Evolutionary conservation across 2,329 filamentous ascomycete species (phyloP).

Genomic region (Aquanectria penicillioides): DNA sequence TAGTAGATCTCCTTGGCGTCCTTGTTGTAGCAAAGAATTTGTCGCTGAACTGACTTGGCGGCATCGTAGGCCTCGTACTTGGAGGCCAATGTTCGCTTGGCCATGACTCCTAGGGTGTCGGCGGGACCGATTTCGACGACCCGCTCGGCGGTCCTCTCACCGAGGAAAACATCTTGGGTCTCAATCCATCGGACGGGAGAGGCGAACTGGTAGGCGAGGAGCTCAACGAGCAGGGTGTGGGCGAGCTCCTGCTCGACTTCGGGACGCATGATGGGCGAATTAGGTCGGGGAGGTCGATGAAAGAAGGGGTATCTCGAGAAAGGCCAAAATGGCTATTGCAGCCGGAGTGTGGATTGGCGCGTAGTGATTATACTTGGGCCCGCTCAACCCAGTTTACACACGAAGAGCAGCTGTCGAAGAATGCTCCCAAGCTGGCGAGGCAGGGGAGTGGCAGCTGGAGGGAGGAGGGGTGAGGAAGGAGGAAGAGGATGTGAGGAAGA

Average conservation of each 20-base stretch:
- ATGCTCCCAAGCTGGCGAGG: slow-evolving; percentile 38
- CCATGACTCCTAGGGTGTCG: slow-evolving; percentile 97
- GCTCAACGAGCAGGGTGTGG: slow-evolving; percentile 97
- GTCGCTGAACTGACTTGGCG: slow-evolving; percentile 92
- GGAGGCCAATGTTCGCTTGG: slow-evolving; percentile 91
- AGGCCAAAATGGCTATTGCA: slow-evolving; percentile 40
- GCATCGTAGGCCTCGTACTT: slow-evolving; percentile 99
- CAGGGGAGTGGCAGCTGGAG: slow-evolving; percentile 38
- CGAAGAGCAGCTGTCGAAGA: slow-evolving; percentile 37
- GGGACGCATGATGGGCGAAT: slow-evolving; percentile 80
- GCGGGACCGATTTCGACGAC: slow-evolving; percentile 98
- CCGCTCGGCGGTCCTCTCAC: slow-evolving; percentile 93
- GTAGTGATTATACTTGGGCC: slow-evolving; percentile 38
- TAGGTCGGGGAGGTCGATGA: slow-evolving; percentile 38
- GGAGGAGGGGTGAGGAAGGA: slow-evolving; percentile 27
- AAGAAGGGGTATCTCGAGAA: slow-evolving; percentile 44
- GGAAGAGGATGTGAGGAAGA: slow-evolving; percentile 24
- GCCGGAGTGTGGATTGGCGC: slow-evolving; percentile 36
- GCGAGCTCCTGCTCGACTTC: slow-evolving; percentile 99
- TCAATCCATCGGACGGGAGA: slow-evolving; percentile 99
- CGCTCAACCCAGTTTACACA: slow-evolving; percentile 38
- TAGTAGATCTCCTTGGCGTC: slow-evolving; percentile 99
- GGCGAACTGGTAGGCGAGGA: slow-evolving; percentile 98
- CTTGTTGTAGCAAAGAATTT: slow-evolving; percentile 99
- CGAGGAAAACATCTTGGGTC: slow-evolving; percentile 99